phyloP scores from a whole-genome alignment of 441 rosid genomes.

The Jatropha podagrica region DNA sequence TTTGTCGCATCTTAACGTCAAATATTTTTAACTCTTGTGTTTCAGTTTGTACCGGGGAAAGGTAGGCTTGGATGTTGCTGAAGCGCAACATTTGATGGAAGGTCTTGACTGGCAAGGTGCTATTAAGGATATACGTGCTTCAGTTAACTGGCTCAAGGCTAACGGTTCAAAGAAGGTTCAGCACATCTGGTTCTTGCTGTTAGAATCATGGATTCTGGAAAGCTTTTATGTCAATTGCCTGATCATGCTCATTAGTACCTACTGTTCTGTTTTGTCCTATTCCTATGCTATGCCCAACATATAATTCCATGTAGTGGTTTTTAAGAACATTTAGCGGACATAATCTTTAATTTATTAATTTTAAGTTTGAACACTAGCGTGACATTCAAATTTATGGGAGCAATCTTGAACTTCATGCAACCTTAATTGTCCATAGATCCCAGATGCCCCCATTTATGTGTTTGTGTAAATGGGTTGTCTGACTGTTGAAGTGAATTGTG shows the following conservation, averaged over 20 bases:
- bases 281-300: background rate
- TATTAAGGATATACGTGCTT: conserved; percentile 81
- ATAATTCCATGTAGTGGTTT: background rate
- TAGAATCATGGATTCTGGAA: background rate
- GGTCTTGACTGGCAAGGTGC: conserved; percentile 98
- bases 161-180: conserved; percentile 86
- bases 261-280: background rate
- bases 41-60: conserved; percentile 88
- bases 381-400: background rate
- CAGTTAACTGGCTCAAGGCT: conserved; percentile 80
- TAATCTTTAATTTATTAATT: background rate
- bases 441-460: too few species aligned
- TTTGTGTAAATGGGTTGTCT: background rate
- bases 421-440: too few species aligned
- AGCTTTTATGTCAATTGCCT: background rate
- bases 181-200: background rate
- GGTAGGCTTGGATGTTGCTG: conserved; percentile 86
- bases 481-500: background rate
- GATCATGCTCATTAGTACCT: background rate
- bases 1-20: background rate
- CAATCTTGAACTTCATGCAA: background rate
- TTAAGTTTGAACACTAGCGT: background rate
- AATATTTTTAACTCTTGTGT: background rate
- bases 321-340: background rate
- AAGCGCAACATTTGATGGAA: conserved; percentile 92